Evolutionary conservation across 345 rosid genomes (phyloP).

Genomic region (Ceriops zippeliana): DNA sequence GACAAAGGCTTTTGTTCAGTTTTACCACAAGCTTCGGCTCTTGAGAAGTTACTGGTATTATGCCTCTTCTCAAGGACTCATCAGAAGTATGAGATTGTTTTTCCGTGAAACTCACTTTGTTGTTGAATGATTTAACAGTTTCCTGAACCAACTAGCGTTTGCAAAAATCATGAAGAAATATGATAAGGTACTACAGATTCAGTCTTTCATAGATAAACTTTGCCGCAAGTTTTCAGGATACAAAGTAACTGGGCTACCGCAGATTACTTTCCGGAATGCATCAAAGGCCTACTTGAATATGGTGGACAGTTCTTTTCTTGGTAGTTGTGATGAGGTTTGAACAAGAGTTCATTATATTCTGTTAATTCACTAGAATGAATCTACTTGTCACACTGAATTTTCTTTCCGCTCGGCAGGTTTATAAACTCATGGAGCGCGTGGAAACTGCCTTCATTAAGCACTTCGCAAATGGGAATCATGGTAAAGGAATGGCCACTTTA

Average conservation of each 20-base stretch:
- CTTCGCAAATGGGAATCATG: slow-evolving; percentile 66
- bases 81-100: neutral
- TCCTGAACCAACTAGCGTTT: slow-evolving; percentile 65
- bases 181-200: slow-evolving; percentile 52
- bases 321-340: slow-evolving; percentile 69
- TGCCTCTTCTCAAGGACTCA: neutral
- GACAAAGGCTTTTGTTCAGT: slow-evolving; percentile 44
- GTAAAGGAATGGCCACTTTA: slow-evolving; percentile 56
- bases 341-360: neutral
- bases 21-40: slow-evolving; percentile 55
- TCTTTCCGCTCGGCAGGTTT: slow-evolving; percentile 34
- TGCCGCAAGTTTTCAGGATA: neutral
- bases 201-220: neutral
- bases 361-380: neutral
- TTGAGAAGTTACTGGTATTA: slow-evolving; percentile 56
- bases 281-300: slow-evolving; percentile 52
- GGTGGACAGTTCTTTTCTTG: slow-evolving; percentile 68
- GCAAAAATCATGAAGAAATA: slow-evolving; percentile 88
- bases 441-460: slow-evolving; percentile 67
- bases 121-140: slow-evolving; percentile 34
- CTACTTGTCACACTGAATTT: neutral
- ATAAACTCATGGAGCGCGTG: slow-evolving; percentile 58
- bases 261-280: slow-evolving; percentile 62
- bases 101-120: neutral
- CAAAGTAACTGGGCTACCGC: slow-evolving; percentile 5